Evolutionary conservation across 305 asterid species (phyloP).

Genomic region (Fraxinus paxiana): DNA sequence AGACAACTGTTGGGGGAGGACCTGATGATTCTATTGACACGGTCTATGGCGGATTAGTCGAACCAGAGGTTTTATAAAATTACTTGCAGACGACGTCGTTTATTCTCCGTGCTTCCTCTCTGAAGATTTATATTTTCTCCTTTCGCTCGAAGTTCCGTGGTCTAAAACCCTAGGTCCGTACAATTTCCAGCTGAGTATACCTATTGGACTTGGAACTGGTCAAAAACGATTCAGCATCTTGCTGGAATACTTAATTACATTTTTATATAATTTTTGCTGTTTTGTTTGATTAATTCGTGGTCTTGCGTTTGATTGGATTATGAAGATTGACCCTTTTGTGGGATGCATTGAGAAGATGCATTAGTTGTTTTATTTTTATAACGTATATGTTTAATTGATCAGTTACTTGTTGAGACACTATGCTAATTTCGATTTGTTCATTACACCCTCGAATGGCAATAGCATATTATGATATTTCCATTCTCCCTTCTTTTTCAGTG

Average conservation of each 20-base stretch:
- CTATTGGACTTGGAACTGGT: background rate
- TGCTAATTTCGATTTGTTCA: background rate
- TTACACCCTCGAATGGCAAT: background rate
- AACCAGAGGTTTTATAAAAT: slow-evolving; percentile 11
- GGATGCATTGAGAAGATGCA: background rate
- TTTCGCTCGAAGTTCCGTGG: slow-evolving; percentile 17
- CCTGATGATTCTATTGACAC: slow-evolving; percentile 18
- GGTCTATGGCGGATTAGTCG: slow-evolving; percentile 35
- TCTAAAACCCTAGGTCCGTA: slow-evolving; percentile 55
- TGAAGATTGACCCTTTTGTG: background rate
- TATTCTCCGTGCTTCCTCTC: background rate
- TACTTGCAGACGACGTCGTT: slow-evolving; percentile 22
- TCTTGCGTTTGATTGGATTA: background rate
- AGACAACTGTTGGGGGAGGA: slow-evolving; percentile 16
- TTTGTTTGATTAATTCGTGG: background rate
- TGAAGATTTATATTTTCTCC: background rate
- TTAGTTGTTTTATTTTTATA: background rate
- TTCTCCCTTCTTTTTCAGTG: background rate
- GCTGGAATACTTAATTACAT: background rate
- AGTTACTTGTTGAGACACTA: background rate
- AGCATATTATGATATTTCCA: background rate
- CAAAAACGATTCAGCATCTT: background rate
- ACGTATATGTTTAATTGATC: background rate
- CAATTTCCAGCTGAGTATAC: background rate
- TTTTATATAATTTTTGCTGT: background rate